phyloP scores from a whole-genome alignment of 768 basidiomycete genomes.

The Hysterangium stoloniferum region DNA sequence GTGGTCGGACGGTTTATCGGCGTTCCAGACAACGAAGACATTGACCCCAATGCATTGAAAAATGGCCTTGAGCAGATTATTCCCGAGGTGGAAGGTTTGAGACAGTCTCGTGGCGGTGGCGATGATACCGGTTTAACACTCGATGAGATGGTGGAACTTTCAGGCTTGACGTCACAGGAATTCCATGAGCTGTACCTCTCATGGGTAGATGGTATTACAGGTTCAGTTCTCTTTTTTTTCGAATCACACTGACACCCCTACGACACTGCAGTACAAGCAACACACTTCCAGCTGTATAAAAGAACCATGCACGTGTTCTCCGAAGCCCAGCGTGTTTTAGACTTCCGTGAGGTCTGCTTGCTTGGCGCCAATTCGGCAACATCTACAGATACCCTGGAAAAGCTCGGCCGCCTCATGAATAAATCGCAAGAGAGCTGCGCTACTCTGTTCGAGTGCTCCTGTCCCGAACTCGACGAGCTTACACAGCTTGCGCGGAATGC shows the following conservation, averaged over 20 bases:
- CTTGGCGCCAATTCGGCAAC: constrained; percentile 25
- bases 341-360: constrained; percentile 65
- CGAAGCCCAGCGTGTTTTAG: constrained; percentile 74
- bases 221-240: not conserved
- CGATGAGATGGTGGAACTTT: constrained; percentile 65
- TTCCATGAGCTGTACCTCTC: constrained; percentile 68
- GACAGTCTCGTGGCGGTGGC: constrained; percentile 26
- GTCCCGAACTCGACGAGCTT: constrained; percentile 68
- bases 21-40: constrained; percentile 35
- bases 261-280: constrained; percentile 57
- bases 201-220: constrained; percentile 60
- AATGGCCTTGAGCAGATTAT: constrained; percentile 40
- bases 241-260: not conserved
- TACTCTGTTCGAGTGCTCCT: constrained; percentile 68
- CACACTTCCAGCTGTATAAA: constrained; percentile 75
- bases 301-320: constrained; percentile 74
- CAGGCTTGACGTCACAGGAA: constrained; percentile 42
- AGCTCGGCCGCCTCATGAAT: constrained; percentile 70
- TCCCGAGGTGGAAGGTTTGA: constrained; percentile 44
- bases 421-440: constrained; percentile 68
- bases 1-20: constrained; percentile 52
- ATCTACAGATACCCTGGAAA: constrained; percentile 28
- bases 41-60: constrained; percentile 36
- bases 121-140: constrained; percentile 58
- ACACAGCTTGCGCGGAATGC: constrained; percentile 53